Evolutionary conservation across 371 early-diverging fungal species (phyloP).

Genomic region (Apophysomyces ossiformis): DNA sequence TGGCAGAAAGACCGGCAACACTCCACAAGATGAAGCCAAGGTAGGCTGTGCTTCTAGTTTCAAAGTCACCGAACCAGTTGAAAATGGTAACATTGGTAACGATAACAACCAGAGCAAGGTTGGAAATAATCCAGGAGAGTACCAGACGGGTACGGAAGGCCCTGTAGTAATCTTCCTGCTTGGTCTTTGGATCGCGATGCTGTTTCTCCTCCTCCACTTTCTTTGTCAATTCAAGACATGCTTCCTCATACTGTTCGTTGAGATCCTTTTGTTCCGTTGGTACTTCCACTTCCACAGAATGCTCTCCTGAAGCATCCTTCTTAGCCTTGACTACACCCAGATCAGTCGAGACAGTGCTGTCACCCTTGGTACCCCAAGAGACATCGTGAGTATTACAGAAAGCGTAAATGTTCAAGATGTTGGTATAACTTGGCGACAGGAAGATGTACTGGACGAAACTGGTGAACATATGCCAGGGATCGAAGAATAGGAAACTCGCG

Average conservation of each 20-base stretch:
- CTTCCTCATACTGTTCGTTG: slow-evolving; percentile 79
- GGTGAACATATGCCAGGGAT: slow-evolving; percentile 75
- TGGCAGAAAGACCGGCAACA: slow-evolving; percentile 77
- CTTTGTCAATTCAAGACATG: slow-evolving; percentile 56
- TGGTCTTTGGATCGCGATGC: slow-evolving; percentile 75
- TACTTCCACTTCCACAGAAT: slow-evolving; percentile 63
- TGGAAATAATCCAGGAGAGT: slow-evolving; percentile 83
- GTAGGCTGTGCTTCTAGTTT: slow-evolving; percentile 64
- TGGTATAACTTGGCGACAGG: slow-evolving; percentile 66
- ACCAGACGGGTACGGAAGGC: slow-evolving; percentile 81
- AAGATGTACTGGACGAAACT: slow-evolving; percentile 66
- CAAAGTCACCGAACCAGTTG: slow-evolving; percentile 40
- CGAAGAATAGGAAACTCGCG: slow-evolving; percentile 66
- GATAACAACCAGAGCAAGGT: slow-evolving; percentile 72
- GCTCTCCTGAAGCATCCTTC: slow-evolving; percentile 53
- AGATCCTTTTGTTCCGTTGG: slow-evolving; percentile 80
- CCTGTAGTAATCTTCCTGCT: slow-evolving; percentile 86
- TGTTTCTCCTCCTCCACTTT: slow-evolving; percentile 55
- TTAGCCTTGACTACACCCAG: slow-evolving; percentile 68
- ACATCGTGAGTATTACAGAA: slow-evolving; percentile 77
- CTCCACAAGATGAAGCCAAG: slow-evolving; percentile 90
- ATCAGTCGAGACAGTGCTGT: slow-evolving; percentile 60
- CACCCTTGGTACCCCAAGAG: slow-evolving; percentile 96
- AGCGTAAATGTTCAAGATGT: slow-evolving; percentile 70
- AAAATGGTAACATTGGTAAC: slow-evolving; percentile 45